Base-by-base conservation (phyloP, 495 filamentous ascomycete species). In the Hypoxylon subgilvum region DNA sequence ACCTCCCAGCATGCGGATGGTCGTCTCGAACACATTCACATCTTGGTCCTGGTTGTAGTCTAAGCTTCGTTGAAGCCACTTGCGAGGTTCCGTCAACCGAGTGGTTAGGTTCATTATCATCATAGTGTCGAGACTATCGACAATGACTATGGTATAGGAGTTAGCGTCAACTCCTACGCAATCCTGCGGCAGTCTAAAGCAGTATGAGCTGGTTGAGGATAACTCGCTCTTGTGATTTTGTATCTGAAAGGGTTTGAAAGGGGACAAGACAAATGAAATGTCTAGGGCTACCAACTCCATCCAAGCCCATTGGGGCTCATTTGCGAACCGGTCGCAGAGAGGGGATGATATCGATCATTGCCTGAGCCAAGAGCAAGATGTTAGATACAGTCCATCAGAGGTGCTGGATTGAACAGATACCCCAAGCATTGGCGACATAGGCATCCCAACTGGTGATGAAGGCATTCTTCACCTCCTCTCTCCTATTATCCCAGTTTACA, bases 71-170 rank as follows among this genome's bases (percentile, higher is more conserved):
- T 85, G 74, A 31, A 92, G 83, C 89, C 89, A 92, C 61, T 89
- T 79, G 6, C 87, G 80, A 23, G 89, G 86, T 64, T 89, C 84
- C 34, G 78, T 79, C 14, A 92, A 78, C 42, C 86, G 82, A 13
- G 81, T 84, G 10, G 88, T 91, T 13, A 91, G 76, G 59, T 92
- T 92, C 89, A 92, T 92, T 45, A 92, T 73, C 76, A 92, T 91
- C 73, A 91, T 70, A 5, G 89, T 91, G 67, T 92, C 89, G 41
- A 92, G 75, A 28, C 87, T 81, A 71, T 92, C 89, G 40, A 92
- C 83, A 34, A 92, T 91, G 34, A 90, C n/a, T n/a, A n/a, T n/a
- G n/a, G n/a, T n/a, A n/a, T n/a, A n/a, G n/a, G n/a, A n/a, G n/a
- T n/a, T n/a, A n/a, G n/a, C n/a, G n/a, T n/a, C n/a, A n/a, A n/a